These are phyloP conservation scores for Millerozyma miso DNA, from an alignment of 805 yeast species.

Conservation along the genomic window DNA sequence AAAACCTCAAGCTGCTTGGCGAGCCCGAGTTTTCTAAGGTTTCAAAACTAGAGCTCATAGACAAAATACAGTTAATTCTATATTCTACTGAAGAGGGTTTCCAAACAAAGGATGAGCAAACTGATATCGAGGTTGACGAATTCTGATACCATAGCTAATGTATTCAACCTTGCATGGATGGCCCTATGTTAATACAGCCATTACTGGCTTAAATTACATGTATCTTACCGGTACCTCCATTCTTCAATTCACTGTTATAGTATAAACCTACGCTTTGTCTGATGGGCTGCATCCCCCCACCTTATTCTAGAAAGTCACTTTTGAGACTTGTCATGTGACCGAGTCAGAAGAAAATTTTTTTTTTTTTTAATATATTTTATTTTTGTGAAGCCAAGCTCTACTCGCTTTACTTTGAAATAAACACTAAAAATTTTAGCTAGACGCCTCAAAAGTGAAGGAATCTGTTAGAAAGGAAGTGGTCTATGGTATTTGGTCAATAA, in stretches of 20 bases:
- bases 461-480: not conserved
- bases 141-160: too few species aligned
- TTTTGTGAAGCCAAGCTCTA: not conserved
- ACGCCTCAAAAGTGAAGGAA: not conserved
- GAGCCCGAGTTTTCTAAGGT: slow-evolving; percentile 23
- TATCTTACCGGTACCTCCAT: too few species aligned
- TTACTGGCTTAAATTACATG: too few species aligned
- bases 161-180: too few species aligned
- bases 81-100: slow-evolving; percentile 85
- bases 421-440: not conserved
- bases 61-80: slow-evolving; percentile 69
- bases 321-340: not conserved
- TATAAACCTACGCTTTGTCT: not conserved
- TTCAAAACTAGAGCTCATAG: slow-evolving; percentile 24
- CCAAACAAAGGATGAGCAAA: slow-evolving; percentile 33
- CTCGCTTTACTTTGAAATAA: not conserved
- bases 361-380: not conserved
- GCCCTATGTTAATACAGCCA: too few species aligned
- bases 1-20: slow-evolving; percentile 38
- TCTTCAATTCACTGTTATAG: too few species aligned
- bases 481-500: not conserved
- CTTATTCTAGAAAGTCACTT: not conserved
- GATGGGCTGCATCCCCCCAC: not conserved
- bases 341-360: not conserved
- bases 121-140: slow-evolving; percentile 11